phyloP scores from a whole-genome alignment of 306 rosid genomes.

The Biancaea sappan region DNA sequence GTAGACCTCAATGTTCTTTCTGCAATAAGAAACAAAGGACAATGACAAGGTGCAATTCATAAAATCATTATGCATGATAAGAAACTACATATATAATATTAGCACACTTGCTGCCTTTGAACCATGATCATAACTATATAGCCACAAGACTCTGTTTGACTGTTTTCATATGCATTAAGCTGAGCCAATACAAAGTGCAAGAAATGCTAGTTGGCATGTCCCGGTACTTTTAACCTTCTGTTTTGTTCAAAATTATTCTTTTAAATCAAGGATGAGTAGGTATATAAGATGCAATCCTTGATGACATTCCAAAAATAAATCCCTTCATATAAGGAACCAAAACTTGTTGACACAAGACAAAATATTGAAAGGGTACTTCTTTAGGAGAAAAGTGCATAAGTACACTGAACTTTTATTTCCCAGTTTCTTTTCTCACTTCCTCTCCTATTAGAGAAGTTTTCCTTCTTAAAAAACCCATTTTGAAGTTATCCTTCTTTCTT shows the following conservation, averaged over 20 bases:
- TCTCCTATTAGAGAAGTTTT: not conserved
- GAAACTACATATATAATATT: not conserved
- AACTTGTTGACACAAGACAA: not conserved
- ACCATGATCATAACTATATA: not conserved
- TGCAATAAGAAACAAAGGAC: constrained; percentile 11
- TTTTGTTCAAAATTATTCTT: not conserved
- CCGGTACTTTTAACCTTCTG: no score
- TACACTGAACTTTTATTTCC: not conserved
- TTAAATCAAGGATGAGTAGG: not conserved
- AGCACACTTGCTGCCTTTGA: not conserved
- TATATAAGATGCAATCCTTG: not conserved
- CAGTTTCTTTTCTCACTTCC: not conserved
- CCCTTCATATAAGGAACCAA: not conserved
- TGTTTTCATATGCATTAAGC: no score
- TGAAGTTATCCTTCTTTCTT: no score
- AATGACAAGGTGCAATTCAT: constrained; percentile 26
- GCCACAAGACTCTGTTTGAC: no score
- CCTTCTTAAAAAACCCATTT: no score
- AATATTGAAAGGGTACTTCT: not conserved
- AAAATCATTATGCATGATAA: not conserved
- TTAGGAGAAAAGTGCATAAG: not conserved
- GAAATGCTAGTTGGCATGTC: no score
- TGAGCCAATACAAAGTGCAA: no score
- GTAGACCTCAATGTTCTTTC: constrained; percentile 34
- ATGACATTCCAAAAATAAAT: not conserved